These are phyloP conservation scores for Leccinellum luteum DNA, from an alignment of 768 basidiomycete species.

Conservation along the genomic window DNA sequence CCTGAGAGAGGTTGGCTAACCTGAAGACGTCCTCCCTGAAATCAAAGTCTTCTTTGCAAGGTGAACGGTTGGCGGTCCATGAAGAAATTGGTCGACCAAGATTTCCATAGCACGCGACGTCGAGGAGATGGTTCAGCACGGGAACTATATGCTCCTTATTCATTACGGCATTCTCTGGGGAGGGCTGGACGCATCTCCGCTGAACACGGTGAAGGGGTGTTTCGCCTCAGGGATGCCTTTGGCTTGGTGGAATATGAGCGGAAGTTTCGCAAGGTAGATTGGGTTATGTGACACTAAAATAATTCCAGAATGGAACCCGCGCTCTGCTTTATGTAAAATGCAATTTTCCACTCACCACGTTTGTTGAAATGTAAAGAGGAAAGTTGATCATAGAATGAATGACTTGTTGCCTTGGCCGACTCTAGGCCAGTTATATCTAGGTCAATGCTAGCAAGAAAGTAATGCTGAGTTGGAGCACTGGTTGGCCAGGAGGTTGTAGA, in stretches of 20 bases:
- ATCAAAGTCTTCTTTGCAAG: slow-evolving; percentile 1
- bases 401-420: neutral
- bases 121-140: slow-evolving; percentile 5
- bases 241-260: neutral
- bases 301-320: neutral
- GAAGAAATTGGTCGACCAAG: neutral
- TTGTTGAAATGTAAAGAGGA: slow-evolving; percentile 9
- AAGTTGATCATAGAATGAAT: neutral
- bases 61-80: neutral
- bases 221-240: slow-evolving; percentile 2
- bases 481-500: too few species aligned
- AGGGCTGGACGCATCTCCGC: slow-evolving; percentile 10
- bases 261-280: slow-evolving; percentile 4
- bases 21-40: slow-evolving; percentile 5
- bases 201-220: slow-evolving; percentile 2
- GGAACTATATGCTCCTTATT: slow-evolving; percentile 7
- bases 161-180: slow-evolving; percentile 6
- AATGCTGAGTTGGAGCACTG: too few species aligned
- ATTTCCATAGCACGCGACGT: slow-evolving; percentile 7
- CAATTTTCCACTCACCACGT: slow-evolving; percentile 6
- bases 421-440: neutral
- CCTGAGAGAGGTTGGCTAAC: slow-evolving; percentile 2
- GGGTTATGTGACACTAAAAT: slow-evolving; percentile 9
- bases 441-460: neutral
- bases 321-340: neutral